A percentile compares a stretch with the other conserved stretches of the same genome.
These are phyloP conservation scores for Tuber microsphaerosporum DNA, from an alignment of 495 filamentous ascomycete genomes.

Conservation along the genomic window DNA sequence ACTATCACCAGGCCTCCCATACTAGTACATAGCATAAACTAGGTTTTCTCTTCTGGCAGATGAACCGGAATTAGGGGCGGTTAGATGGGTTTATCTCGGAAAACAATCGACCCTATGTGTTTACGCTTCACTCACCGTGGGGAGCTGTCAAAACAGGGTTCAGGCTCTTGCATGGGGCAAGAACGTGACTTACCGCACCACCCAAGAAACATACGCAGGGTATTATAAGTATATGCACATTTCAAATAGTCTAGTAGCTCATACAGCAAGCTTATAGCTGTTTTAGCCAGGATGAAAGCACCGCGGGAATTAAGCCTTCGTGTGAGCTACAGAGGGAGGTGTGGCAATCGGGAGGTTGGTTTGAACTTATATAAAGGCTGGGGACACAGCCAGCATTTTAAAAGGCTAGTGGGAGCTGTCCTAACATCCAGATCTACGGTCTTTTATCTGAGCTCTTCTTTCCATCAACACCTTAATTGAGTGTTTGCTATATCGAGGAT, in stretches of 20 bases:
- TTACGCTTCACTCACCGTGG: not conserved
- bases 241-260: not conserved
- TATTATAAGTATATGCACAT: not conserved
- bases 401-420: not conserved
- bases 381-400: not conserved
- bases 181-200: not conserved
- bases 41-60: slow-evolving; percentile 1
- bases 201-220: not conserved
- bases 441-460: not conserved
- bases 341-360: not conserved
- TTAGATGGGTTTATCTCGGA: slow-evolving; percentile 1
- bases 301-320: not conserved
- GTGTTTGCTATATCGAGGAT: slow-evolving; percentile 5
- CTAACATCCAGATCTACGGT: not conserved
- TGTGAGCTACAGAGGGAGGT: not conserved
- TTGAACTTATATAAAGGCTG: not conserved
- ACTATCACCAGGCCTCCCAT: not conserved
- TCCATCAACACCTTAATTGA: not conserved
- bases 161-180: not conserved
- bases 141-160: not conserved
- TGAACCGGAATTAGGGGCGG: slow-evolving; percentile 12
- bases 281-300: not conserved
- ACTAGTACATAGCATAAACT: not conserved
- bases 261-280: not conserved
- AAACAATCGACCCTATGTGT: not conserved